Evolutionary conservation across 371 early-diverging fungal genomes (phyloP), one percentile per base, ranked within the genome.

Genomic region (Chytridium lagenaria): DNA sequence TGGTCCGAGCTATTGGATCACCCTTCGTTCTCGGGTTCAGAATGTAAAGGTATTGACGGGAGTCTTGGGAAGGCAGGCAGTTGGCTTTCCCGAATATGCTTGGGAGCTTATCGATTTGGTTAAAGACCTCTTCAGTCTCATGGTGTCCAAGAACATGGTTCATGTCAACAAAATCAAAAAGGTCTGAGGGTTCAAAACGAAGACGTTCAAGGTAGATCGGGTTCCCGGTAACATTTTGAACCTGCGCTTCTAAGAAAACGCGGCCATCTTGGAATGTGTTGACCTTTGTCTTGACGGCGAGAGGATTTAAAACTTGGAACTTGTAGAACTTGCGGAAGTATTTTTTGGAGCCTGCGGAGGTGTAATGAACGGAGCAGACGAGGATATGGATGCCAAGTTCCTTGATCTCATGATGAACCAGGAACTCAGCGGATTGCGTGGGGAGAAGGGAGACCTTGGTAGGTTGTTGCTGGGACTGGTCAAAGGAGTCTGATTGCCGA

Each of bases 281-380:
- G 61, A 95, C 90, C 69, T 97, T 97, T 16, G 98, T 98, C 82
- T 96, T 97, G 73, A 98, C 97, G 10, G 95, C 89, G 30, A 98
- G 85, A 44, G 98, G 98, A 81, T 97, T 98, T 34, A 95, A 80
- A 7, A 96, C 97, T 81, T 96, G 93, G 79, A 98, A 96, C 73
- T 95, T 95, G 89, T 93, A 97, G 74, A 94, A 93, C 77, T 94
- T 94, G 51, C 94, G 89, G 76, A 96, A 91, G 67, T 86, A 88
- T 31, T 92, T 90, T 50, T 86, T 85, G 67, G 89, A 90, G 19
- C 88, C 87, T 36, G 87, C 90, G n/a, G 85, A 75, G 22, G 85
- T 73, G 76, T 96, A 98, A n/a, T 91, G 89, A 0, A 96, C 91
- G 1, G 93, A 89, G 75, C 97, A 96, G 1, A 93, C 91, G 30